These are phyloP conservation scores for Botrytis tulipae DNA, from an alignment of 2,329 filamentous ascomycete species.

Conservation along the genomic window DNA sequence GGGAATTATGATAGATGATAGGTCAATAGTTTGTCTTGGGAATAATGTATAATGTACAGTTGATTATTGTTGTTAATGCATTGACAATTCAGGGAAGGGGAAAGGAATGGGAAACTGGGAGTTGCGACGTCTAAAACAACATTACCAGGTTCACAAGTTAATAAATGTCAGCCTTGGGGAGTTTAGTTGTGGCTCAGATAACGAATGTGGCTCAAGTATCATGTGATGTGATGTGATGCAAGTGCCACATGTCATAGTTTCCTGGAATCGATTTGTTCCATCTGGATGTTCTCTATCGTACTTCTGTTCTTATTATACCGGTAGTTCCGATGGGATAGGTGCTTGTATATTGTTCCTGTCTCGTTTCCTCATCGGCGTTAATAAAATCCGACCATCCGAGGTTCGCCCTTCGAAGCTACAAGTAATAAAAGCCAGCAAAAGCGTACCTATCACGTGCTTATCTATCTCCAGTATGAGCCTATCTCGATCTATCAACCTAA, in stretches of 20 bases:
- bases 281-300: too few relatives aligned
- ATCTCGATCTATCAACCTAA: not conserved
- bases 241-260: not conserved
- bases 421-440: too few relatives aligned
- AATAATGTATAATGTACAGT: not conserved
- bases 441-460: too few relatives aligned
- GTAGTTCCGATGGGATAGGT: too few relatives aligned
- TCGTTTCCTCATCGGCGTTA: not conserved
- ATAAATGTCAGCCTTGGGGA: not conserved
- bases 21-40: not conserved
- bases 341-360: too few relatives aligned
- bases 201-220: not conserved
- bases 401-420: not conserved
- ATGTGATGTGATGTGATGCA: not conserved
- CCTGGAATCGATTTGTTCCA: too few relatives aligned
- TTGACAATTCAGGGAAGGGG: not conserved
- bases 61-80: not conserved
- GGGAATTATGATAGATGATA: not conserved
- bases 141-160: not conserved
- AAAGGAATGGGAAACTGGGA: not conserved
- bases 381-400: not conserved
- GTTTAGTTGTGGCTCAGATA: not conserved
- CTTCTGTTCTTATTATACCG: too few relatives aligned
- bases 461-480: not conserved
- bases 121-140: not conserved